Evolutionary conservation across 768 basidiomycete species (phyloP).

Genomic region (Trametes cinnabarina): DNA sequence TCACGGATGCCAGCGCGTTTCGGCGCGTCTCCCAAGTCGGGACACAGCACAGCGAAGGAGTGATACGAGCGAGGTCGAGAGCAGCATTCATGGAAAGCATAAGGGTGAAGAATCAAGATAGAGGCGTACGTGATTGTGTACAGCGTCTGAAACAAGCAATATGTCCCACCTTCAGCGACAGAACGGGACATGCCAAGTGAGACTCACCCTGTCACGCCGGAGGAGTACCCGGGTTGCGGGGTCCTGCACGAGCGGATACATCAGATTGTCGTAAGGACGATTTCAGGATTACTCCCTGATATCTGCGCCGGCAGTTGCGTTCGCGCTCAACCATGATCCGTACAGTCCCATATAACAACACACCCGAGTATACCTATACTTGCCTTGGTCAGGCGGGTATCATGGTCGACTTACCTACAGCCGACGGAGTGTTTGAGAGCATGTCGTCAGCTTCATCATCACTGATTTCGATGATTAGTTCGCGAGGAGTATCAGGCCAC

Average conservation of each 20-base stretch:
- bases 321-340: background rate
- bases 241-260: constrained; percentile 11
- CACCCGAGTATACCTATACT: too few relatives aligned
- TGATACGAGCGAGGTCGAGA: too few relatives aligned
- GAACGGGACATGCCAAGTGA: background rate
- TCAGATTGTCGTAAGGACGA: background rate
- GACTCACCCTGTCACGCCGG: background rate
- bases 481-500: constrained; percentile 48
- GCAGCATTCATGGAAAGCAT: too few relatives aligned
- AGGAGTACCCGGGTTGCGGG: constrained; percentile 3
- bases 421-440: background rate
- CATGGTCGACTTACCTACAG: too few relatives aligned
- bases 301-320: background rate
- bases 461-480: constrained; percentile 48
- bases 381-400: too few relatives aligned
- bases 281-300: constrained; percentile 9
- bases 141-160: too few relatives aligned
- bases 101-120: too few relatives aligned
- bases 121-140: too few relatives aligned
- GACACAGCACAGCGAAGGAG: too few relatives aligned
- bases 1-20: too few relatives aligned
- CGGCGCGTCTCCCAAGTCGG: too few relatives aligned
- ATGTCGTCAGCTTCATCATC: constrained; percentile 45
- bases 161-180: too few relatives aligned
- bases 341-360: background rate